Base-by-base conservation (phyloP, 1,139 yeast species). In the Yamadazyma buinensis region DNA sequence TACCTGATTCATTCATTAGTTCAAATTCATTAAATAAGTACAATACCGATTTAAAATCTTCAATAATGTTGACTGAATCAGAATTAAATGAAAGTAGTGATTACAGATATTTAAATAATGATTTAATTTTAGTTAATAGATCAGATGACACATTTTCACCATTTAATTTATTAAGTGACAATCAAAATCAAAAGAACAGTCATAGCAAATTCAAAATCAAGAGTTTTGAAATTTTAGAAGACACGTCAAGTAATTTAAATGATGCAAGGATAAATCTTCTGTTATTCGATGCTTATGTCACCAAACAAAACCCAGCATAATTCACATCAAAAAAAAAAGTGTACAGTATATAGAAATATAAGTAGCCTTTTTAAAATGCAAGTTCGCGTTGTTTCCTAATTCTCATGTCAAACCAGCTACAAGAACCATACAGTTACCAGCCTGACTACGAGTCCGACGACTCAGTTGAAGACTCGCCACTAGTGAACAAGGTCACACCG, bases 251-350 rank as follows among this genome's bases (percentile, higher is more conserved):
- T 0, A 59, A 65, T 1, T 59, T 77, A 26, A 84, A 84, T 52
- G 88, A 82, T 46, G 79, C 81, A 2, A 78, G 88, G 20, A 57
- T 85, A 17, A 84, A 83, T 49, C 60, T 88, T 36, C 81, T 84
- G 42, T 61, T 83, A 38, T 87, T 90, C 54, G 92, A 84, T 46
- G 81, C 92, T 1, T 76, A 80, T 33, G 66, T 77, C 11, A 86
- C 86, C 29, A 74, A 69, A 43, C 81, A 78, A 48, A 84, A 85
- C 47, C 90, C 88, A 1, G 64, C 70, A 33, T 73, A 50, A 49
- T 28, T n/a, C n/a, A n/a, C n/a, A n/a, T n/a, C n/a, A n/a, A n/a
- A n/a, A n/a, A n/a, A n/a, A n/a, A n/a, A n/a, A n/a, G n/a, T n/a
- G n/a, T n/a, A n/a, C n/a, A n/a, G n/a, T n/a, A n/a, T n/a, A n/a